Percentiles rank a stretch among this genome's conserved stretches.
These are phyloP conservation scores for Aspergillus affinis DNA, from an alignment of 495 filamentous ascomycete species.

Conservation along the genomic window DNA sequence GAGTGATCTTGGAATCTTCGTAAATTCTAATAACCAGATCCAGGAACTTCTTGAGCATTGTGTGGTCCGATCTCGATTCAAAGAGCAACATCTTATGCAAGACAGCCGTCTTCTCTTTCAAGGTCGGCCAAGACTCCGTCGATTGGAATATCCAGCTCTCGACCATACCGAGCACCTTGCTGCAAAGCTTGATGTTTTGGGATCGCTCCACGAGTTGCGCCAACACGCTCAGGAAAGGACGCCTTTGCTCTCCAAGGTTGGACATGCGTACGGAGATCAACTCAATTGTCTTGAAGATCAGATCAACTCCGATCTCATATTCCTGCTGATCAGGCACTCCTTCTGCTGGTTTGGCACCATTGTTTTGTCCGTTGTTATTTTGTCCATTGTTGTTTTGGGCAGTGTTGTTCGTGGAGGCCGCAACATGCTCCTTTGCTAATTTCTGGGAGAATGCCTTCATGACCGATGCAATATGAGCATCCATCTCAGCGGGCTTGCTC, in stretches of 20 bases:
- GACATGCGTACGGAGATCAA: slow-evolving; percentile 89
- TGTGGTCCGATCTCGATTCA: slow-evolving; percentile 76
- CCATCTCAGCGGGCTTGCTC: slow-evolving; percentile 78
- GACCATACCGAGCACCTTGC: slow-evolving; percentile 92
- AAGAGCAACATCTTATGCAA: slow-evolving; percentile 97
- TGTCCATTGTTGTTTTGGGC: slow-evolving; percentile 28
- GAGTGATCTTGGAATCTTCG: slow-evolving; percentile 90
- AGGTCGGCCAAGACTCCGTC: slow-evolving; percentile 86
- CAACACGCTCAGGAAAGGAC: slow-evolving; percentile 91
- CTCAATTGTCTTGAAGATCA: slow-evolving; percentile 93
- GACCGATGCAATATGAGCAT: slow-evolving; percentile 79
- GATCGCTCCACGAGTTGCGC: slow-evolving; percentile 95
- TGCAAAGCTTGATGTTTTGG: slow-evolving; percentile 75
- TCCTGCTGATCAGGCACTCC: slow-evolving; percentile 71
- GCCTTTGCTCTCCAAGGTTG: slow-evolving; percentile 83
- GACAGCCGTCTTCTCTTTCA: slow-evolving; percentile 98
- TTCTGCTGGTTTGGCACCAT: slow-evolving; percentile 48
- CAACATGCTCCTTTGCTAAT: slow-evolving; percentile 89
- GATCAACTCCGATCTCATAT: slow-evolving; percentile 75
- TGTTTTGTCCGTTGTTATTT: slow-evolving; percentile 39
- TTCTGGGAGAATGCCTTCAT: slow-evolving; percentile 96
- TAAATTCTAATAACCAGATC: slow-evolving; percentile 97
- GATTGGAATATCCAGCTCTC: slow-evolving; percentile 93
- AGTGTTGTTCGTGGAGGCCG: slow-evolving; percentile 59
- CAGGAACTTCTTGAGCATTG: slow-evolving; percentile 86